A percentile compares a stretch with the other conserved stretches of the same genome.
These are phyloP conservation scores for Amorphotheca resinae DNA, from an alignment of 495 filamentous ascomycete species.

Conservation along the genomic window DNA sequence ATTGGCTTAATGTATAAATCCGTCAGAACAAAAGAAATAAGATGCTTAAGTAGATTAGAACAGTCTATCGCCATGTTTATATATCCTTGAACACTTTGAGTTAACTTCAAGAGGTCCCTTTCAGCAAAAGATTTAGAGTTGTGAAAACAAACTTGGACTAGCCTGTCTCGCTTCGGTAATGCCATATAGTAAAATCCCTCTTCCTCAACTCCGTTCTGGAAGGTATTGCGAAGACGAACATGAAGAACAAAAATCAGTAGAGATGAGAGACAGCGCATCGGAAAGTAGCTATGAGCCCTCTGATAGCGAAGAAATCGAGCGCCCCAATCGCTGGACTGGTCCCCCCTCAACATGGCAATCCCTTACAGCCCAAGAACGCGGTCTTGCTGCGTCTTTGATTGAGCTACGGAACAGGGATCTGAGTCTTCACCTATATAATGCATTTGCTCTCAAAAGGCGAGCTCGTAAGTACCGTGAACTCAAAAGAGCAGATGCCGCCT, in stretches of 20 bases:
- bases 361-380: conserved; percentile 45
- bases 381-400: conserved; percentile 43
- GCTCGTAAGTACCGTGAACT: conserved; percentile 13
- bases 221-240: too few relatives aligned
- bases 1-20: too few relatives aligned
- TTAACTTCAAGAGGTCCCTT: too few relatives aligned
- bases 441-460: conserved; percentile 45
- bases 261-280: neutral
- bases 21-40: too few relatives aligned
- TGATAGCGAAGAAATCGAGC: neutral
- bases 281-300: neutral
- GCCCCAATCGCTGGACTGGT: conserved; percentile 42
- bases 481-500: neutral
- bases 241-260: neutral
- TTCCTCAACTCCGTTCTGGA: too few relatives aligned
- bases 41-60: too few relatives aligned
- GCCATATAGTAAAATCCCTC: too few relatives aligned
- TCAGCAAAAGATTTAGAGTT: neutral
- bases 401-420: conserved; percentile 47
- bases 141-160: neutral
- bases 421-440: conserved; percentile 65
- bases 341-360: conserved; percentile 43
- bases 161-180: neutral
- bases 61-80: too few relatives aligned
- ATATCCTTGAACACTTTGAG: too few relatives aligned